Evolutionary conservation across 257 asterid genomes (phyloP).

Genomic region (Cinchona pubescens): DNA sequence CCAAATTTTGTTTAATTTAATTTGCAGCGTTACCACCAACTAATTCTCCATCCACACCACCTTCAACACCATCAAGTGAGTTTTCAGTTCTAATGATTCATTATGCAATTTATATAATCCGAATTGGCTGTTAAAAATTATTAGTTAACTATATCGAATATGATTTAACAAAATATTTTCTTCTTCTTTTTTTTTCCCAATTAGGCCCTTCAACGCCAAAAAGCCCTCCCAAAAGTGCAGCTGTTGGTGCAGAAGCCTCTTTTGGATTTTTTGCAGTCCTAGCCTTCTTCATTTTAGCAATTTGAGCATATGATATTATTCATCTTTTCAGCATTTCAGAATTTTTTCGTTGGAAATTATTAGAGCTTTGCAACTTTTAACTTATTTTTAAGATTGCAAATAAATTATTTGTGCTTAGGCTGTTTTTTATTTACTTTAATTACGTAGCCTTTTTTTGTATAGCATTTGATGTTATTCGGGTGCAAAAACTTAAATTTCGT

Average conservation of each 20-base stretch:
- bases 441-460: too few relatives aligned
- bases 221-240: not conserved
- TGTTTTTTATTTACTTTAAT: too few relatives aligned
- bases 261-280: not conserved
- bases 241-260: not conserved
- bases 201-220: not conserved
- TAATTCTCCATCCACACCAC: constrained; percentile 3
- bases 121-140: not conserved
- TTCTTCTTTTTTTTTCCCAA: not conserved
- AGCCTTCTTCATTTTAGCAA: not conserved
- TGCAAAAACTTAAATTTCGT: too few relatives aligned
- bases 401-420: not conserved
- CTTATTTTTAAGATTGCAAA: not conserved
- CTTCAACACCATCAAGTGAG: constrained; percentile 21
- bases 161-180: not conserved
- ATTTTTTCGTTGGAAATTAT: not conserved
- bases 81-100: not conserved
- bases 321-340: not conserved
- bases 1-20: not conserved
- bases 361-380: not conserved
- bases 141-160: too few relatives aligned
- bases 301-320: not conserved
- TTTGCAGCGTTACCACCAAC: constrained; percentile 6
- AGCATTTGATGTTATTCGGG: too few relatives aligned
- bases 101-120: too few relatives aligned